A percentile compares a stretch with the other conserved stretches of the same genome.
These are phyloP conservation scores for Farysia itapuensis DNA, from an alignment of 1,284 basidiomycete genomes.

Conservation along the genomic window DNA sequence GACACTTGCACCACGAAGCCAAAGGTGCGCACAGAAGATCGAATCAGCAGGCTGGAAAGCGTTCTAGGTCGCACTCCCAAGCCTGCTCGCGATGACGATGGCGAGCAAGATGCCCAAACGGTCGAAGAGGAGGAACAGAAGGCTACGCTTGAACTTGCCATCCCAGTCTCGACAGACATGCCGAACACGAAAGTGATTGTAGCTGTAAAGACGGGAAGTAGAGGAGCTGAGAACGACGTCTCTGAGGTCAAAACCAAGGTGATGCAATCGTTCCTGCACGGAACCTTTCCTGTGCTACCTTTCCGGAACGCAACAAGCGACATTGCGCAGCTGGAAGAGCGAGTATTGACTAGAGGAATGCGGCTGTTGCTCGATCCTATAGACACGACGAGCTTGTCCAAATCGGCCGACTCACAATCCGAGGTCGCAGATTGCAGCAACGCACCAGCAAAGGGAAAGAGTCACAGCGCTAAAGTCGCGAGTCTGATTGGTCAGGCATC, in stretches of 20 bases:
- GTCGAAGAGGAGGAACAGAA: not conserved
- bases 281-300: constrained; percentile 24
- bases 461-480: constrained; percentile 16
- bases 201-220: not conserved
- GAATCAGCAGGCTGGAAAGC: constrained; percentile 30
- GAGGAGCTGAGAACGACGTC: constrained; percentile 3
- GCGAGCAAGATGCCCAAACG: not conserved
- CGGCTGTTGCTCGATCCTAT: constrained; percentile 18
- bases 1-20: constrained; percentile 3
- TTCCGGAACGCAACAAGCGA: constrained; percentile 1
- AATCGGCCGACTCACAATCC: not conserved
- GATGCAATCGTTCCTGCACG: constrained; percentile 13
- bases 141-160: not conserved
- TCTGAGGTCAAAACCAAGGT: constrained; percentile 12
- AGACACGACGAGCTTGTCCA: constrained; percentile 4
- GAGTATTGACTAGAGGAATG: constrained; percentile 14
- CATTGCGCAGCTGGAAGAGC: constrained; percentile 19
- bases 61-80: constrained; percentile 2
- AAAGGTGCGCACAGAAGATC: constrained; percentile 30
- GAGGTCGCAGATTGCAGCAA: not conserved
- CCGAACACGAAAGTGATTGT: not conserved
- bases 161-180: not conserved
- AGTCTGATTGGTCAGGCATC: constrained; percentile 24
- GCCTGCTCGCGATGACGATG: not conserved
- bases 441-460: constrained; percentile 2